Evolutionary conservation across 129 eudicot genomes (phyloP).

Genomic region (Flaveria brownii): DNA sequence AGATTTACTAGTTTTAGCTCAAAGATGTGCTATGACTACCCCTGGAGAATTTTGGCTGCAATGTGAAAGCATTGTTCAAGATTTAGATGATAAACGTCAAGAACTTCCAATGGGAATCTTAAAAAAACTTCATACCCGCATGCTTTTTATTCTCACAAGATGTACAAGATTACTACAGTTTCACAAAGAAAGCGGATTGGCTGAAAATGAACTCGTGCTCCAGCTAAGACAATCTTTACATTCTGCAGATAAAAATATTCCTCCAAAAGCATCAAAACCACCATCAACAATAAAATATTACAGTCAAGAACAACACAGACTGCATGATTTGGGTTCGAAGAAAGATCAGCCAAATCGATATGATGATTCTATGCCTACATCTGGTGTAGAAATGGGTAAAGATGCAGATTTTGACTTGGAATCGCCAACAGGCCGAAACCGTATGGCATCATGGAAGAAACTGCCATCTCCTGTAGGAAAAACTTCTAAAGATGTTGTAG

Average conservation of each 20-base stretch:
- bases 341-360: slow-evolving; percentile 34
- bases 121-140: slow-evolving; percentile 95
- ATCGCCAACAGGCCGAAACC: slow-evolving; percentile 56
- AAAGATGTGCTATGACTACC: slow-evolving; percentile 88
- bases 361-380: neutral
- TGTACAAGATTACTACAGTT: slow-evolving; percentile 94
- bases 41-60: slow-evolving; percentile 98
- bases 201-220: slow-evolving; percentile 79
- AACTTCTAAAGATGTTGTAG: slow-evolving; percentile 45
- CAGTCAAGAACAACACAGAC: slow-evolving; percentile 82
- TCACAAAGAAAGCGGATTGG: slow-evolving; percentile 93
- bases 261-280: slow-evolving; percentile 51
- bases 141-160: slow-evolving; percentile 98
- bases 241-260: slow-evolving; percentile 50
- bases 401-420: slow-evolving; percentile 40
- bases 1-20: slow-evolving; percentile 85
- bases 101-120: slow-evolving; percentile 88
- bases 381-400: slow-evolving; percentile 42
- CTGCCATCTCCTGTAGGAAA: slow-evolving; percentile 76
- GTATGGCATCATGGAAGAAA: slow-evolving; percentile 90
- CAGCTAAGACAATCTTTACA: slow-evolving; percentile 82
- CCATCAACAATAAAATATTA: slow-evolving; percentile 58
- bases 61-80: slow-evolving; percentile 99
- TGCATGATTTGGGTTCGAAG: slow-evolving; percentile 49
- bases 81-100: slow-evolving; percentile 91